These are phyloP conservation scores for Penicillium digitatum DNA, from an alignment of 2,329 filamentous ascomycete genomes.

Conservation along the genomic window DNA sequence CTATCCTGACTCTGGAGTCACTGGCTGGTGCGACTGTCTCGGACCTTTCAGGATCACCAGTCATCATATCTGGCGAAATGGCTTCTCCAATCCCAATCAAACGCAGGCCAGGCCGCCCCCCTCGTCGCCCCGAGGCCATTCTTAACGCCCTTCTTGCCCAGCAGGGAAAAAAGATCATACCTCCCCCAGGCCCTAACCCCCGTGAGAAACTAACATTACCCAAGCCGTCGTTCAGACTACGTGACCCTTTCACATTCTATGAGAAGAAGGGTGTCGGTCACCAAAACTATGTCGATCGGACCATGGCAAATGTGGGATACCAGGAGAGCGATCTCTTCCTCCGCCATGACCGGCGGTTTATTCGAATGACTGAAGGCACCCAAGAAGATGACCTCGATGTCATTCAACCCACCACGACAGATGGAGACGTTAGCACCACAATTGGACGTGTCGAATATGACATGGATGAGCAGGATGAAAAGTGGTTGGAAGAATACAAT, in stretches of 20 bases:
- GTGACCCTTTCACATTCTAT: slow-evolving; percentile 48
- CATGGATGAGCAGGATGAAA: slow-evolving; percentile 98
- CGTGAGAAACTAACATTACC: slow-evolving; percentile 48
- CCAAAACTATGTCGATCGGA: slow-evolving; percentile 88
- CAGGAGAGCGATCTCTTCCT: slow-evolving; percentile 90
- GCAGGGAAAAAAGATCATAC: slow-evolving; percentile 51
- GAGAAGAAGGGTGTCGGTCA: slow-evolving; percentile 83
- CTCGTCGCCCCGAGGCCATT: slow-evolving; percentile 60
- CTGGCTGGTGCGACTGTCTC: slow-evolving; percentile 22
- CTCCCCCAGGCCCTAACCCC: slow-evolving; percentile 49
- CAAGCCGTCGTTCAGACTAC: slow-evolving; percentile 46
- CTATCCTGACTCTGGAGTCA: slow-evolving; percentile 36
- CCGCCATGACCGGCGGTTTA: slow-evolving; percentile 68
- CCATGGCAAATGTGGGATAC: slow-evolving; percentile 93
- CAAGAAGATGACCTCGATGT: slow-evolving; percentile 62
- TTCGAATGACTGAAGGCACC: slow-evolving; percentile 59
- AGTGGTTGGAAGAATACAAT: slow-evolving; percentile 88
- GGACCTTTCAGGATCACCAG: slow-evolving; percentile 41
- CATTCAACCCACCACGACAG: slow-evolving; percentile 52
- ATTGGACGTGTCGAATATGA: slow-evolving; percentile 93
- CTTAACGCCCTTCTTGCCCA: slow-evolving; percentile 58
- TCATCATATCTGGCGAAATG: slow-evolving; percentile 38
- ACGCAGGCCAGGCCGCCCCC: slow-evolving; percentile 61
- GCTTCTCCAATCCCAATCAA: slow-evolving; percentile 47
- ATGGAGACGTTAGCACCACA: slow-evolving; percentile 55